A percentile compares a stretch with the other conserved stretches of the same genome.
These are phyloP conservation scores for Pueraria montana DNA, from an alignment of 306 rosid genomes.

Conservation along the genomic window DNA sequence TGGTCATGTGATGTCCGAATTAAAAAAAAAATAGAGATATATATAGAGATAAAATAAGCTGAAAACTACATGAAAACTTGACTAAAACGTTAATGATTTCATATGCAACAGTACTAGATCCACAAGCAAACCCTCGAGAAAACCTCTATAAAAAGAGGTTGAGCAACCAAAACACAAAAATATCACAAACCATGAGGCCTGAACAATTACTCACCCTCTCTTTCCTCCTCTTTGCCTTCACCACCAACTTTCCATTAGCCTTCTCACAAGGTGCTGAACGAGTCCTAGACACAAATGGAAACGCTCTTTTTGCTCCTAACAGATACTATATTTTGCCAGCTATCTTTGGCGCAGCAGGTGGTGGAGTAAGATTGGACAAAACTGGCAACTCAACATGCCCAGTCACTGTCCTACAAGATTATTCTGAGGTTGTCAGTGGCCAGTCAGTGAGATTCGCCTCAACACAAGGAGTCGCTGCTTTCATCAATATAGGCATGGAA, in stretches of 20 bases:
- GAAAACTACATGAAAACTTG: too few relatives aligned
- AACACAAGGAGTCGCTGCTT: not conserved
- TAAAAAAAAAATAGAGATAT: too few relatives aligned
- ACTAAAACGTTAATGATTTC: too few relatives aligned
- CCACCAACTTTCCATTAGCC: too few relatives aligned
- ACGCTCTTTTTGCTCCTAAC: not conserved
- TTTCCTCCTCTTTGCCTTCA: not conserved
- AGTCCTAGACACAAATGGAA: slow-evolving; percentile 5
- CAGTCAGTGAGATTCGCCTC: not conserved
- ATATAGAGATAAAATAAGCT: too few relatives aligned
- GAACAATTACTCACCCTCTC: not conserved
- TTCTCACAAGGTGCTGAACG: not conserved
- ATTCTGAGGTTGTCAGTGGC: not conserved
- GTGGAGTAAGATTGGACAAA: not conserved
- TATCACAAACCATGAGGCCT: not conserved
- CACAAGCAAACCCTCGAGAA: too few relatives aligned
- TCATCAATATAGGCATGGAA: not conserved
- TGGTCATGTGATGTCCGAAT: too few relatives aligned
- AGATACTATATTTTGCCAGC: not conserved
- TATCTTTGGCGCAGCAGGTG: not conserved
- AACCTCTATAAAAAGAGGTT: too few relatives aligned
- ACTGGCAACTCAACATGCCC: slow-evolving; percentile 21
- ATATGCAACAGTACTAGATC: too few relatives aligned
- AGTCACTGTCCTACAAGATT: slow-evolving; percentile 10
- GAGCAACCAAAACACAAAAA: too few relatives aligned